A percentile compares a stretch with the other conserved stretches of the same genome.
These are phyloP conservation scores for Rhizopogon vulgaris DNA, from an alignment of 768 basidiomycete species.

Conservation along the genomic window DNA sequence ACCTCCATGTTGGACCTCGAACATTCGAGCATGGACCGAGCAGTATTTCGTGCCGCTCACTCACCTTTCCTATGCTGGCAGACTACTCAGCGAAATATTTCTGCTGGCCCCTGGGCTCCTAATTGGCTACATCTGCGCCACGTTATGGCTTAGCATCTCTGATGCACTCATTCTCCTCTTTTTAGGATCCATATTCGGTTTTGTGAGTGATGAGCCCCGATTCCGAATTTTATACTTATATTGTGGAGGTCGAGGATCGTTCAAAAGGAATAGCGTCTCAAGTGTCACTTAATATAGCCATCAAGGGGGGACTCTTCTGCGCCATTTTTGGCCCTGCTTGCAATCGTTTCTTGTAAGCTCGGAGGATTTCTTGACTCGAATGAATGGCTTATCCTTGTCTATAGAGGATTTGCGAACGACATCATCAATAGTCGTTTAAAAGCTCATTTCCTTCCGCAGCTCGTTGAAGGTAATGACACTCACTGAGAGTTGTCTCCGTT, in stretches of 20 bases:
- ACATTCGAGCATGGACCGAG: background rate
- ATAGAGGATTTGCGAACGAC: conserved; percentile 15
- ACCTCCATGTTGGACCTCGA: background rate
- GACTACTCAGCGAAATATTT: conserved; percentile 13
- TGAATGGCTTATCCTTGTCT: background rate
- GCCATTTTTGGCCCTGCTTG: conserved; percentile 17
- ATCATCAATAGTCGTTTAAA: conserved; percentile 26
- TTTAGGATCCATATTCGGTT: conserved; percentile 25
- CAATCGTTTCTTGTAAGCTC: conserved; percentile 16
- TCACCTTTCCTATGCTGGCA: background rate
- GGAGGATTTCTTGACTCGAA: background rate
- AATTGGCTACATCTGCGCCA: conserved; percentile 19
- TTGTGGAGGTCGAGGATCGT: conserved; percentile 9
- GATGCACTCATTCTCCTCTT: conserved; percentile 31
- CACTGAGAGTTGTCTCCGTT: background rate
- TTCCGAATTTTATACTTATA: background rate
- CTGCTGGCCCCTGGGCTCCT: conserved; percentile 16
- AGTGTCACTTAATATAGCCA: conserved; percentile 13
- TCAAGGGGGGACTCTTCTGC: conserved; percentile 22
- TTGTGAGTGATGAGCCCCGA: conserved; percentile 6
- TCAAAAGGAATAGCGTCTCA: background rate
- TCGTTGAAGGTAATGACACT: conserved; percentile 28
- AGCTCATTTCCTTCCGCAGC: conserved; percentile 31
- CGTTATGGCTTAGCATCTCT: conserved; percentile 25
- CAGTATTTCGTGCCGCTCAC: background rate